Evolutionary conservation across 176 grass and related monocot species (phyloP), one percentile per base, ranked within the genome.

Genomic region (Saccharum spontaneum): DNA sequence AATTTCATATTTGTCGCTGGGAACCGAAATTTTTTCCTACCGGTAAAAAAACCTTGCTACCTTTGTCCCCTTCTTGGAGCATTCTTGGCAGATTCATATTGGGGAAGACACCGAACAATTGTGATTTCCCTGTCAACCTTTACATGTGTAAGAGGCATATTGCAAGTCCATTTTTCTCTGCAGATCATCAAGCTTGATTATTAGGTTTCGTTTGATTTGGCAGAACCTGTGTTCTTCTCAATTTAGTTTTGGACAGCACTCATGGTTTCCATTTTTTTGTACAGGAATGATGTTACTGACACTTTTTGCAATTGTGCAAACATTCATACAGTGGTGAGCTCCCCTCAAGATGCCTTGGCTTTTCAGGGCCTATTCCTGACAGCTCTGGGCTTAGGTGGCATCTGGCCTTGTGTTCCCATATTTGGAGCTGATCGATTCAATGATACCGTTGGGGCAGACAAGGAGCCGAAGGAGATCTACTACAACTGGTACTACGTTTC

Each of bases 381-480:
- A 22, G 92, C 88, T 22, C 63, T 94, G 40, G 89, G 92, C 24
- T 78, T 85, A 2, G 92, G 92, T 36, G 92, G 92, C 4, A 88
- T 94, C 60, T 86, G 85, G 46, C 92, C 92, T 7, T 94, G 89
- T 46, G 89, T 90, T 20, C 85, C 92, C 0, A 80, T 86, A 30
- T 94, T 94, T 22, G 89, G 89, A 20, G 89, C 92, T 8, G 92
- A 94, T 77, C 92, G 91, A 12, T 94, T 94, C 20, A 83, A 94
- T 14, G 83, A 89, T 20, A 83, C 83, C 0, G 89, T 91, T 38
- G 23, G 18, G 2, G 0, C 1, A 5, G 92, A 94, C 83, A 65
- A 76, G 50, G 46, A 49, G 9, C 80, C 72, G 40, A 91, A 94
- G 70, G 83, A 66, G 4, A 71, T 87, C 23, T 94, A 45, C 78